Conservation (phyloP, 306 rosid genomes). For the Castanospermum australe region DNA sequence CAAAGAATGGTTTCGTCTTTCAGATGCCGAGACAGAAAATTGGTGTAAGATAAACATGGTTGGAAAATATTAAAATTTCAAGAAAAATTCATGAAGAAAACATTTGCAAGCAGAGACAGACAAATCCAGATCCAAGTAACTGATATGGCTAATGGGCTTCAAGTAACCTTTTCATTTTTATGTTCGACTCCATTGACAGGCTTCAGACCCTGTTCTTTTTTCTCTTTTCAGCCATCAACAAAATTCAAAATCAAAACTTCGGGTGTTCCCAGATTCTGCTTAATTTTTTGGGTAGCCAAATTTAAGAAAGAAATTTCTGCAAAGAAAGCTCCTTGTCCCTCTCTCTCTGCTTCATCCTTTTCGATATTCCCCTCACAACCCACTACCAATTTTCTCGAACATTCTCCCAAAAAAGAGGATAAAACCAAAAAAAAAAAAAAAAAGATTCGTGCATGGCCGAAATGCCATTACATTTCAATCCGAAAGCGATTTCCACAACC, state of each 20-base stretch:
- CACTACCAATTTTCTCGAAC: not conserved
- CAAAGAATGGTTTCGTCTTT: too few species aligned
- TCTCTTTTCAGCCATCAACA: not conserved
- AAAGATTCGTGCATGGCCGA: constrained; percentile 23
- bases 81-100: too few species aligned
- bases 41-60: too few species aligned
- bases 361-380: not conserved
- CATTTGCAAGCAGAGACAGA: too few species aligned
- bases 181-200: not conserved
- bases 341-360: not conserved
- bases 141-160: too few species aligned
- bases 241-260: not conserved
- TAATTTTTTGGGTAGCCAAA: not conserved
- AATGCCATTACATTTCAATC: constrained; percentile 28
- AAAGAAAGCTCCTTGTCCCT: not conserved
- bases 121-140: too few species aligned
- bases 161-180: too few species aligned
- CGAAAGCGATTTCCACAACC: constrained; percentile 24
- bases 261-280: not conserved
- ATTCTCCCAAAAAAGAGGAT: not conserved
- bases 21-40: too few species aligned
- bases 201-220: not conserved
- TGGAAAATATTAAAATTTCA: too few species aligned
- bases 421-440: not conserved
- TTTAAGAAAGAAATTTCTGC: not conserved